Conservation (phyloP, 1,139 yeast species). For the Yamadazyma friedrichii region DNA sequence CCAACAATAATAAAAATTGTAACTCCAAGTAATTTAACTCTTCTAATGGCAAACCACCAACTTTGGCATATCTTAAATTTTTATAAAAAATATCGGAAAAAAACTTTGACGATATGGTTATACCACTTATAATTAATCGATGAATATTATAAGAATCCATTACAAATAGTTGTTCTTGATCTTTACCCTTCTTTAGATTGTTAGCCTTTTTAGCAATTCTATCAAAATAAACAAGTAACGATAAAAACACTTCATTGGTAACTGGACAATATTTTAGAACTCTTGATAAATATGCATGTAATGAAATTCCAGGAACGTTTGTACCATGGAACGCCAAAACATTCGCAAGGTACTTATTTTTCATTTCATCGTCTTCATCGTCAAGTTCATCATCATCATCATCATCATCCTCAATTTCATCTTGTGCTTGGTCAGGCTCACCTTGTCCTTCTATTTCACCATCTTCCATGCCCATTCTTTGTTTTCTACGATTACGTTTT, state of each 20-base stretch:
- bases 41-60: constrained; percentile 93
- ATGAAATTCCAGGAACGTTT: constrained; percentile 88
- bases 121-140: constrained; percentile 90
- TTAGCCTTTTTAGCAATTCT: constrained; percentile 89
- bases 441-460: constrained; percentile 7
- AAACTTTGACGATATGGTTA: constrained; percentile 93
- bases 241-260: constrained; percentile 91
- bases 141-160: constrained; percentile 97
- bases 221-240: constrained; percentile 89
- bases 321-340: constrained; percentile 94
- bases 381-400: constrained; percentile 30
- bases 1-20: constrained; percentile 80
- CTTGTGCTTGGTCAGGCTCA: constrained; percentile 11
- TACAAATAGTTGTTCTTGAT: constrained; percentile 65
- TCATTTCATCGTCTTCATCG: constrained; percentile 46
- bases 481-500: constrained; percentile 15
- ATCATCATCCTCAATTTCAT: constrained; percentile 17
- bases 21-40: constrained; percentile 90
- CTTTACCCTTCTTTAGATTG: constrained; percentile 33
- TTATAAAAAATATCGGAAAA: constrained; percentile 95
- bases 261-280: constrained; percentile 96
- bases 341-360: constrained; percentile 61
- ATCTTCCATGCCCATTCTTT: not conserved
- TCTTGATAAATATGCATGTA: constrained; percentile 85
- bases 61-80: constrained; percentile 93